Evolutionary conservation across 768 basidiomycete genomes (phyloP).

Genomic region (Antrodiella citrinella): DNA sequence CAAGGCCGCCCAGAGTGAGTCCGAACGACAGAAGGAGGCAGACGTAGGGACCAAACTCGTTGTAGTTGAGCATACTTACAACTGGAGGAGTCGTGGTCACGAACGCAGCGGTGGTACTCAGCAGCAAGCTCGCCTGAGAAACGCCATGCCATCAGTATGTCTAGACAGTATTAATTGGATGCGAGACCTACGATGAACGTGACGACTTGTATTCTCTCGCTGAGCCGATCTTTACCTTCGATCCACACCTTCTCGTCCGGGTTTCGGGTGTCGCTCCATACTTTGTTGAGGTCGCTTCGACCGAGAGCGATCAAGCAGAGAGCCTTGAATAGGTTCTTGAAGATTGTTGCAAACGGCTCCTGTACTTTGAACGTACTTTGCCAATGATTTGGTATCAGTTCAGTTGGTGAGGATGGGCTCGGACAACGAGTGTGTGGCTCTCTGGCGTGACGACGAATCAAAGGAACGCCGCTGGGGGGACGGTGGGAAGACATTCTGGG

Average conservation of each 20-base stretch:
- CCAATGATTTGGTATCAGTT: not conserved
- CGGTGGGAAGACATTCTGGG: too few species aligned
- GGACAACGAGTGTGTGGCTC: too few species aligned
- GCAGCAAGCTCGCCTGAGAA: constrained; percentile 4
- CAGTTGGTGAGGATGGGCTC: not conserved
- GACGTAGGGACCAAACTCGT: constrained; percentile 1
- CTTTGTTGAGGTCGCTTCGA: not conserved
- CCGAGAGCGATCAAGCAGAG: not conserved
- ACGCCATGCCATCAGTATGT: not conserved
- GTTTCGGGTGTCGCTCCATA: not conserved
- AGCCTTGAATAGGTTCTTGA: not conserved
- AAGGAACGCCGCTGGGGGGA: too few species aligned
- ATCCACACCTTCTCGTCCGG: not conserved
- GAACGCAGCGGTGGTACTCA: constrained; percentile 5
- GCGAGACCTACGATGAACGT: not conserved
- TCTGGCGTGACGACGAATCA: too few species aligned
- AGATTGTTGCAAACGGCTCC: not conserved
- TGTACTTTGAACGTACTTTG: not conserved
- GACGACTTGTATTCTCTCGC: not conserved
- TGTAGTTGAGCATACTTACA: constrained; percentile 3
- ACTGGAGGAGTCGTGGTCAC: constrained; percentile 5
- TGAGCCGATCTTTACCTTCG: not conserved
- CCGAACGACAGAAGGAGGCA: constrained; percentile 5
- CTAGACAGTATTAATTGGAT: not conserved
- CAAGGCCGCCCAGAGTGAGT: constrained; percentile 5